These are phyloP conservation scores for Saturnispora besseyi DNA, from an alignment of 805 yeast species.

Conservation along the genomic window DNA sequence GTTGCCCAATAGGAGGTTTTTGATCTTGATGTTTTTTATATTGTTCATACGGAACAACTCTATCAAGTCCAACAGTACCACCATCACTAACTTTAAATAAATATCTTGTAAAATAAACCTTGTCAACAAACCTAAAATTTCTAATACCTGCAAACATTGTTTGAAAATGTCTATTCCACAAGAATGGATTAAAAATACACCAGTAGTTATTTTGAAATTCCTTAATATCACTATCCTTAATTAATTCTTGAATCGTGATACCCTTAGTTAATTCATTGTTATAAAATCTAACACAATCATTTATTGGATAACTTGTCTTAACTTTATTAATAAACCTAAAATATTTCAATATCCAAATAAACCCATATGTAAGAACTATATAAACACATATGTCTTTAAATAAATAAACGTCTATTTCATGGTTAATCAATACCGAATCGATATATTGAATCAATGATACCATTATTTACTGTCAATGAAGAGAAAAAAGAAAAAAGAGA, in stretches of 20 bases:
- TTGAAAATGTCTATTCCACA: constrained; percentile 69
- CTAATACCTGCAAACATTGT: constrained; percentile 59
- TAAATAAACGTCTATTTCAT: background rate
- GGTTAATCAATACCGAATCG: background rate
- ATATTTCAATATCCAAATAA: constrained; percentile 2
- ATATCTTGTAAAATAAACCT: constrained; percentile 68
- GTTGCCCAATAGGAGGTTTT: constrained; percentile 29
- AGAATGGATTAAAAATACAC: constrained; percentile 51
- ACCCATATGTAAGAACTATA: constrained; percentile 3
- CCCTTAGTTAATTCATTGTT: background rate
- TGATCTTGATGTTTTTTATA: constrained; percentile 18
- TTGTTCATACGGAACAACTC: constrained; percentile 40
- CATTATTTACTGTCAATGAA: background rate
- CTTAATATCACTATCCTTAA: constrained; percentile 25
- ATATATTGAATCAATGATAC: background rate
- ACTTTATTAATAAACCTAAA: constrained; percentile 10
- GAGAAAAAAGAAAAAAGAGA: background rate
- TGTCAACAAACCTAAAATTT: constrained; percentile 40
- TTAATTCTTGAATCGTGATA: constrained; percentile 18
- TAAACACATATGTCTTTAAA: constrained; percentile 10
- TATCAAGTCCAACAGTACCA: constrained; percentile 68
- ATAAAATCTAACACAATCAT: constrained; percentile 6
- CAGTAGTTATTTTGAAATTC: constrained; percentile 39
- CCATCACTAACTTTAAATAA: constrained; percentile 51
- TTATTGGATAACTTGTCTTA: constrained; percentile 11